Base-by-base conservation (phyloP, 371 early-diverging fungal genomes). In the Rhizomucor pusillus region DNA sequence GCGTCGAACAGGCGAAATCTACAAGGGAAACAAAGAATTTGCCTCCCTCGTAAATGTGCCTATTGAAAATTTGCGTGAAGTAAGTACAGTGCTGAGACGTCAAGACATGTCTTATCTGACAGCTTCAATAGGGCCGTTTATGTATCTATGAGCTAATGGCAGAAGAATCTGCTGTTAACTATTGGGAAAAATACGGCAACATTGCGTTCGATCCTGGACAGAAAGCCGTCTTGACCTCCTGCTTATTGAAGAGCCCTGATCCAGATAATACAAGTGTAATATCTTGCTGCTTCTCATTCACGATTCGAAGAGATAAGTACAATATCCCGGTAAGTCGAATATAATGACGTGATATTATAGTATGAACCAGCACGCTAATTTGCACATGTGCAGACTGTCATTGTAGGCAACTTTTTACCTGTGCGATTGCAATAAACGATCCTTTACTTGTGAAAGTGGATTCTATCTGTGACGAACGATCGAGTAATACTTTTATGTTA, bases 1-100 rank as follows among this genome's bases (percentile, higher is more conserved):
- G 97, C 81, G 97, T 22, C 82, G 97, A 35, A 94, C 95, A 0
- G 97, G 97, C 18, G 95, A 96, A 70, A 94, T 96, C 25, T 94
- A 88, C 79, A 94, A 92, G 59, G 89, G 92, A 22, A 96, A 96
- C 75, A 86, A 89, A 54, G 93, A 93, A 69, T 96, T 96, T 81
- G 94, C 94, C 1, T 71, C 85, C 0, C 77, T 96, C 36, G 90
- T 95, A 10, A 89, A 89, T 47, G 82, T 91, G 14, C 88, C 91
- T 3, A 71, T 88, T 37, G 87, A 90, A 29, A 72, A 79, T 63
- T 69, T 93, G 11, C 75, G 82, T 43, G 91, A 92, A 40, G 83
- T 77, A 60, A 66, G 61, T 43, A 12, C 10, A 7, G 13, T 34
- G 2, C 3, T 23, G 52, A 46, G 34, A 18, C 24, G 18, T 25